phyloP scores from a whole-genome alignment of 345 rosid species.

The Eucalyptus paniculata region DNA sequence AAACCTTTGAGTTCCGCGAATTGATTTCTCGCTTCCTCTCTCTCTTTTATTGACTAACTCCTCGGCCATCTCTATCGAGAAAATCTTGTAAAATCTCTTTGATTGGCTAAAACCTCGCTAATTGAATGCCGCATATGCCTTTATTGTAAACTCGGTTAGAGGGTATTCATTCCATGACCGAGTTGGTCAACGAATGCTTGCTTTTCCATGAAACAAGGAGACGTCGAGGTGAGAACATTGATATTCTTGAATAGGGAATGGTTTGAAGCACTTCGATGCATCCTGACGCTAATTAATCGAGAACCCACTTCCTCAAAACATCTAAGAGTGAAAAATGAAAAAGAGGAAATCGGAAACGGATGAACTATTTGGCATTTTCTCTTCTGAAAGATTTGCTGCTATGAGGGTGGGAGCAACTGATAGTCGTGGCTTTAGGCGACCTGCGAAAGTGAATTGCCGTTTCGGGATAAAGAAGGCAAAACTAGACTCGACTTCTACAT shows the following conservation, averaged over 20 bases:
- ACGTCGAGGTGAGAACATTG: background rate
- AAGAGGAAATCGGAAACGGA: background rate
- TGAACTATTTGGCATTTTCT: background rate
- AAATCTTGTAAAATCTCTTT: background rate
- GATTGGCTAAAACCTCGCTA: rapidly evolving
- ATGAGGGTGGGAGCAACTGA: conserved; percentile 43
- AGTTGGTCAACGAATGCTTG: background rate
- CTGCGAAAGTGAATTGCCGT: conserved; percentile 35
- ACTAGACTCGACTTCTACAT: background rate
- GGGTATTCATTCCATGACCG: background rate
- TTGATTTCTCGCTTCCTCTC: background rate
- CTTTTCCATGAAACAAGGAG: background rate
- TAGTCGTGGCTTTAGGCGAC: conserved; percentile 49
- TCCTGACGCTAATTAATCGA: background rate
- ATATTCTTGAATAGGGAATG: background rate
- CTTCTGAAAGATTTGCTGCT: conserved; percentile 2
- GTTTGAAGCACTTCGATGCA: background rate
- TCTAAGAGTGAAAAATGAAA: background rate
- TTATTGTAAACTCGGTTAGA: background rate
- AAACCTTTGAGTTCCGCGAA: background rate
- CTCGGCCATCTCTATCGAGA: rapidly evolving
- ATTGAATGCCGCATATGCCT: background rate
- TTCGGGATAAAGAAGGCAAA: conserved; percentile 21
- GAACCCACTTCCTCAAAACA: background rate
- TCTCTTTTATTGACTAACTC: background rate